A percentile compares a stretch with the other conserved stretches of the same genome.
These are phyloP conservation scores for Taphrina sp. DNA, from an alignment of 1,139 yeast genomes.

Conservation along the genomic window DNA sequence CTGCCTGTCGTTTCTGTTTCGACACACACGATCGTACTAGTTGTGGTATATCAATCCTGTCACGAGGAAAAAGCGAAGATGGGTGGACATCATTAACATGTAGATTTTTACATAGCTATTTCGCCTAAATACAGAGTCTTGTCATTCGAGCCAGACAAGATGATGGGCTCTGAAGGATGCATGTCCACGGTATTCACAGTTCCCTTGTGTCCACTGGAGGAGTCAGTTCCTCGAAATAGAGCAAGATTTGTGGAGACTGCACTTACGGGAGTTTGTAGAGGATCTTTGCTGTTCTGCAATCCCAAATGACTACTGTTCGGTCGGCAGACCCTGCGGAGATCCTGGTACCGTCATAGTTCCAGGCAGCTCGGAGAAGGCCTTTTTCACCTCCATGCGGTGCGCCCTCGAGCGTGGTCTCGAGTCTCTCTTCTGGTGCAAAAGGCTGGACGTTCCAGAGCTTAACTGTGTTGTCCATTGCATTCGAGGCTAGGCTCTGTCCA, in stretches of 20 bases:
- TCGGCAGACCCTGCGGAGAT: conserved; percentile 66
- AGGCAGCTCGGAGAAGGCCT: conserved; percentile 52
- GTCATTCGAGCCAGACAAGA: conserved; percentile 41
- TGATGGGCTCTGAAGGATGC: conserved; percentile 28
- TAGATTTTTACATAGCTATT: conserved; percentile 18
- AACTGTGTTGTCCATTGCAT: conserved; percentile 59
- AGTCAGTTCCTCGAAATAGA: conserved; percentile 44
- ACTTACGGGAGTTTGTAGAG: conserved; percentile 59
- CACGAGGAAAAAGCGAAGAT: too few relatives aligned
- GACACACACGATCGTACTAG: too few relatives aligned
- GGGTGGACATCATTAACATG: too few relatives aligned
- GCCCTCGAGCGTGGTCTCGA: conserved; percentile 56
- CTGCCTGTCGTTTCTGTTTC: too few relatives aligned
- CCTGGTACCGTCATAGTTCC: conserved; percentile 47
- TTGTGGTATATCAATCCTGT: too few relatives aligned
- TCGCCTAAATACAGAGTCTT: conserved; percentile 41
- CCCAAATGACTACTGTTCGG: conserved; percentile 61
- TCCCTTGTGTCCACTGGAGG: conserved; percentile 20
- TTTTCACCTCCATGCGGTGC: conserved; percentile 57
- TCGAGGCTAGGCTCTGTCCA: conserved; percentile 53
- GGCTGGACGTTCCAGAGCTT: conserved; percentile 57
- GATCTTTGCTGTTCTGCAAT: conserved; percentile 53
- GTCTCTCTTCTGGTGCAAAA: conserved; percentile 48
- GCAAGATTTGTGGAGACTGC: too few relatives aligned
- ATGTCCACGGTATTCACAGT: conserved; percentile 21